Percentiles rank a stretch among this genome's conserved stretches.
Evolutionary conservation across 106 monocot genomes (phyloP).

Genomic region (Phalaenopsis aphrodite): DNA sequence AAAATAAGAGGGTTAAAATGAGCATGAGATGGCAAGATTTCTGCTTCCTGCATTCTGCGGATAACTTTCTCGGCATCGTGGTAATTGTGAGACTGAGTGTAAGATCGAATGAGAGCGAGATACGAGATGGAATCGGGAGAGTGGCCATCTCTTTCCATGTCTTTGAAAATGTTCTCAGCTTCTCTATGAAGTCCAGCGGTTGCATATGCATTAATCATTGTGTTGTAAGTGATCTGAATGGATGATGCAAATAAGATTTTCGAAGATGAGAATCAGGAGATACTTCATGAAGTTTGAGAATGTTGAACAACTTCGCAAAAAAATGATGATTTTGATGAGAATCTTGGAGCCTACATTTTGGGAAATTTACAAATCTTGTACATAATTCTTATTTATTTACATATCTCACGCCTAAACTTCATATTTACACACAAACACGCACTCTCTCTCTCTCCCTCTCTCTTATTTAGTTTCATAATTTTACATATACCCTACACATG

Average conservation of each 20-base stretch:
- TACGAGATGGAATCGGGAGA: conserved; percentile 67
- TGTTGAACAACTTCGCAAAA: too few species aligned
- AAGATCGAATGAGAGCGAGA: conserved; percentile 67
- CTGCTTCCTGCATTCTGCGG: conserved; percentile 35
- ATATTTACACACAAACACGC: too few species aligned
- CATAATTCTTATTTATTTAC: too few species aligned
- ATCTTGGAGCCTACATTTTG: too few species aligned
- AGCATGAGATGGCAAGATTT: conserved; percentile 42
- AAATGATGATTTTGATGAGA: too few species aligned
- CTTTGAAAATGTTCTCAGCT: conserved; percentile 48
- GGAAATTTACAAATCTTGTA: too few species aligned
- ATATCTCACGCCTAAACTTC: too few species aligned
- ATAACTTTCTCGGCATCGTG: conserved; percentile 52
- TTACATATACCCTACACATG: too few species aligned
- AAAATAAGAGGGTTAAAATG: conserved; percentile 77
- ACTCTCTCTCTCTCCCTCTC: too few species aligned
- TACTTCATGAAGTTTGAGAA: neutral
- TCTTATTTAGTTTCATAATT: neutral
- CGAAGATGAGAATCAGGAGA: neutral
- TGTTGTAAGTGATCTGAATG: conserved; percentile 73
- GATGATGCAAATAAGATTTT: neutral
- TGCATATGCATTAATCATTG: conserved; percentile 83
- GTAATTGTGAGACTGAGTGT: conserved; percentile 35
- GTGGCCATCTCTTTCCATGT: conserved; percentile 54
- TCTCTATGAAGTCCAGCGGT: conserved; percentile 47